Conservation (phyloP, 257 asterid species). For the Solanum medicagineum region DNA sequence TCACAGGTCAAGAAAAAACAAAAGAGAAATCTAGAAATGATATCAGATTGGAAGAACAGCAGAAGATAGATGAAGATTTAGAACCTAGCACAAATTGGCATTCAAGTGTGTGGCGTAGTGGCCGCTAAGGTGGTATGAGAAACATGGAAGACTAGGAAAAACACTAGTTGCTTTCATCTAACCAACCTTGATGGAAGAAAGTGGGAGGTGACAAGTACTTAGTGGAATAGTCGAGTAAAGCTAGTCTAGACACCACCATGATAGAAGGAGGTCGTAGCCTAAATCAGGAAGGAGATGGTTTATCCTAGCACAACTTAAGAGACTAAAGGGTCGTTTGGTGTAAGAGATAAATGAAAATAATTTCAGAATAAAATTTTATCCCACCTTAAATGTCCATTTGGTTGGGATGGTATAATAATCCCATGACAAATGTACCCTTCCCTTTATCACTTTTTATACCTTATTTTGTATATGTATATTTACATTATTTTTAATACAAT, state of each 20-base stretch:
- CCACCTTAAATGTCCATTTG: no score
- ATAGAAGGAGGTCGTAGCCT: background rate
- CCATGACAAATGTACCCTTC: no score
- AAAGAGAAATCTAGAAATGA: background rate
- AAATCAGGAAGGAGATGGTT: background rate
- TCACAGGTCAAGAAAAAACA: background rate
- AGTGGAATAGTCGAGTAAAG: background rate
- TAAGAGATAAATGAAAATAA: no score
- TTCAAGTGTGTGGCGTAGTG: background rate
- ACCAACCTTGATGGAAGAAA: background rate
- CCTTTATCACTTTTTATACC: no score
- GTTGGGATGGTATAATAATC: no score
- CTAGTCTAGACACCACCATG: background rate
- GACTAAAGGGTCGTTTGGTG: background rate
- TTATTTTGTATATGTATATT: no score
- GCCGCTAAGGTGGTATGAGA: background rate
- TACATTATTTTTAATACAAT: no score
- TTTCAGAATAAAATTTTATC: no score
- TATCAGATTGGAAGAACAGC: background rate
- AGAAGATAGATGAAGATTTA: background rate
- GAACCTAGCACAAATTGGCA: background rate
- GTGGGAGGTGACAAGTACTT: background rate
- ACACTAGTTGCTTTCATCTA: background rate
- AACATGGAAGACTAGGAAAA: background rate
- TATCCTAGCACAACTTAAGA: background rate